These are phyloP conservation scores for Phascolomyces articulosus DNA, from an alignment of 371 early-diverging fungal species.

Conservation along the genomic window DNA sequence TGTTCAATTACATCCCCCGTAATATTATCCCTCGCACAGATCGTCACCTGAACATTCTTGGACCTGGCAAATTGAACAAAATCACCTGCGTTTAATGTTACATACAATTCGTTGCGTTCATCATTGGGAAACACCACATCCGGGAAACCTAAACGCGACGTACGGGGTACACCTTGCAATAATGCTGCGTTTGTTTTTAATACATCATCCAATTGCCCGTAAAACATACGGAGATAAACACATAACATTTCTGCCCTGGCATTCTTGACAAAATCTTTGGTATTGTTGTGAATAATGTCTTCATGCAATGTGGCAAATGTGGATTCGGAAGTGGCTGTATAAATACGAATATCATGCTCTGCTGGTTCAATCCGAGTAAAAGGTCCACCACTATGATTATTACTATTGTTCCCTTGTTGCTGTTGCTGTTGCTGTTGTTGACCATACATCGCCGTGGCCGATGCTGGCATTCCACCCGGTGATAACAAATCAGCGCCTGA, in stretches of 20 bases:
- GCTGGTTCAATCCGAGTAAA: constrained; percentile 7
- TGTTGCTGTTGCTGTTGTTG: no score
- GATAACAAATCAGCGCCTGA: constrained; percentile 5
- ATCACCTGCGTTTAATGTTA: constrained; percentile 67
- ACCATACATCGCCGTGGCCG: background rate
- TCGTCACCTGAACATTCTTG: constrained; percentile 64
- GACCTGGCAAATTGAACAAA: constrained; percentile 58
- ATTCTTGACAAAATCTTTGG: constrained; percentile 50
- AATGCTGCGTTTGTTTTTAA: constrained; percentile 50
- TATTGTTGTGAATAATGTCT: constrained; percentile 58
- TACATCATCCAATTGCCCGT: constrained; percentile 49
- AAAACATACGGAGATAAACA: constrained; percentile 54
- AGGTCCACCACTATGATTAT: background rate
- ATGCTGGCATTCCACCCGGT: constrained; percentile 4
- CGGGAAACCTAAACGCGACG: constrained; percentile 66
- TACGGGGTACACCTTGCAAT: constrained; percentile 50
- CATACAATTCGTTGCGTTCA: constrained; percentile 64
- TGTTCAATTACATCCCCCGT: constrained; percentile 61
- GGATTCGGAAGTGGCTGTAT: constrained; percentile 56
- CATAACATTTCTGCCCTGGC: constrained; percentile 59
- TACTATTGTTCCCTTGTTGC: background rate
- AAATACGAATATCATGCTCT: constrained; percentile 63
- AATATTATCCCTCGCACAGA: constrained; percentile 59
- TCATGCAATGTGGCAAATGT: constrained; percentile 60
- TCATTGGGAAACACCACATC: constrained; percentile 71